Evolutionary conservation across 306 rosid genomes (phyloP), one percentile per base, ranked within the genome.

Genomic region (Fragaria iinumae): DNA sequence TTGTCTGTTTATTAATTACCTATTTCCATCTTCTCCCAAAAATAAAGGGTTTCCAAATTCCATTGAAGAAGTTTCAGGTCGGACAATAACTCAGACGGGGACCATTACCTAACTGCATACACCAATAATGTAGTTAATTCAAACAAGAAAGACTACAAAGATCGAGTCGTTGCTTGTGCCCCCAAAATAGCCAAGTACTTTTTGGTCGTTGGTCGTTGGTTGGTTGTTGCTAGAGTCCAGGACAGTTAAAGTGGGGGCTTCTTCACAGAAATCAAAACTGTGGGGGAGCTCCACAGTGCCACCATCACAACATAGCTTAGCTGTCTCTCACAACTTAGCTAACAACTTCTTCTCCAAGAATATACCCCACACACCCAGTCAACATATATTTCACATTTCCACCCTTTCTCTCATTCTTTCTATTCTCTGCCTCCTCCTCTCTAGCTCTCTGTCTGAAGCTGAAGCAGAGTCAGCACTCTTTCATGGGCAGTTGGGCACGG

Each of bases 161-260:
- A 62, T 17, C 8, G 23, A 12, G 67, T 27, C 39, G 38, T 4
- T 60, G 5, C 4, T 62, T 29, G 21, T 14, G 38, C 4, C 63
- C 29, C 50, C 18, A 56, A 47, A 43, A 47, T 39, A 67, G 14
- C n/a, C 44, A 27, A 57, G 57, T 50, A 43, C 34, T 53, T 12
- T 52, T 53, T 20, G 60, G 62, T 34, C 11, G 50, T 73, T 56
- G 25, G 70, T 17, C 53, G 69, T 63, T 63, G 38, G 38, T 29
- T n/a, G 45, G 65, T 66, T 39, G 67, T 72, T n/a, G 21, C 57
- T 50, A 34, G 47, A 53, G 67, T 67, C 48, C 27, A 64, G 2
- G 36, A 49, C 52, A 65, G 74, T 76, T 36, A 76, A 32, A 69
- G 80, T 72, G 89, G 72, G 20, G 32, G 66, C 76, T 64, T 56